Base-by-base conservation (phyloP, 176 grass and related monocot species). In the Themeda triandra region DNA sequence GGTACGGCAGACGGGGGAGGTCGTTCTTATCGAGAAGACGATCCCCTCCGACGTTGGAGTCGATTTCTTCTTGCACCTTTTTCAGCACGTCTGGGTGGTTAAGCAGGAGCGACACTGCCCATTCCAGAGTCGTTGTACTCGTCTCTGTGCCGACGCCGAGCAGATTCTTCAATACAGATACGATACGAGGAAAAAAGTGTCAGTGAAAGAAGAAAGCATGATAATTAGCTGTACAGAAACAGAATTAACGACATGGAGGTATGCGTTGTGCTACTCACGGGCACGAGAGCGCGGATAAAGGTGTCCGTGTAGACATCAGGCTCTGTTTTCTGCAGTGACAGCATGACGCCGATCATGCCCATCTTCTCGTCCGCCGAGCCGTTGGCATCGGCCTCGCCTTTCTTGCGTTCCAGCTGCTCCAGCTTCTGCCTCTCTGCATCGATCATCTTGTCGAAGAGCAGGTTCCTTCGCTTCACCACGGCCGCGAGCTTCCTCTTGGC, bases 1-100 rank as follows among this genome's bases (percentile, higher is more conserved):
- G 75, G 69, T 87, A 92, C 0, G 91, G 87, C 32, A 92, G 87
- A 15, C 76, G 31, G 24, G 87, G 68, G 14, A 90, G 46, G 77
- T 92, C 91, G 24, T 77, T 75, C 63, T 89, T 88, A 39, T 66
- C 28, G 8, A 84, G 19, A 65, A 85, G 72, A 60, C 85, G 85
- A 56, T 19, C 67, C 37, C 4, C 23, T 33, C 89, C 85, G 21
- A 91, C 62, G 5, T 41, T 51, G 4, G 19, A 30, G 15, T 91
- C 81, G 6, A 91, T 68, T 51, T 91, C 89, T 11, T 66, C 49
- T 49, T 71, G 62, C 2, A 77, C 89, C 65, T 53, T 82, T 15
- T 53, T 31, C 14, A 91, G 60, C 62, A 64, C 76, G 8, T 82
- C 24, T 18, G 85, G 89, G 60, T 91, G 82, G 76, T 82, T 91